These are phyloP conservation scores for Thalassiosira mediterranea DNA, from an alignment of 352 stramenopile species.

Conservation along the genomic window DNA sequence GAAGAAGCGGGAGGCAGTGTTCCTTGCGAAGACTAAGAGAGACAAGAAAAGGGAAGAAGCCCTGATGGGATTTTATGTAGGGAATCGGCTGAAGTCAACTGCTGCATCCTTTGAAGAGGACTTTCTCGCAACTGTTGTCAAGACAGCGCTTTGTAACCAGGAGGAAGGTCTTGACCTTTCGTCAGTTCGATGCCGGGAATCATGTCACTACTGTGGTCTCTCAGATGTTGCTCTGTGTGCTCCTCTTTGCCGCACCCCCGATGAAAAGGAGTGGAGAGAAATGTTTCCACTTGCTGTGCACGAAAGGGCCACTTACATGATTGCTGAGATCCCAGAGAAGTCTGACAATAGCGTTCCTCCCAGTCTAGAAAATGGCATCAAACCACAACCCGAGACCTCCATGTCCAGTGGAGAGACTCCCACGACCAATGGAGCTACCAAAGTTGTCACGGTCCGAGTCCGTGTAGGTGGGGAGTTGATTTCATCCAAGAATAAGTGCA, in stretches of 20 bases:
- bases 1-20: conserved; percentile 48
- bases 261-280: conserved; percentile 80
- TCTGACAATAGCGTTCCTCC: conserved; percentile 5
- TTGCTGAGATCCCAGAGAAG: conserved; percentile 63
- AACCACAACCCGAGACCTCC: conserved; percentile 15
- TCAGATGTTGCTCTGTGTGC: conserved; percentile 77
- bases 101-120: conserved; percentile 83
- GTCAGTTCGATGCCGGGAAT: conserved; percentile 62
- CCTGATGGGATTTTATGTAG: conserved; percentile 58
- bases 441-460: conserved; percentile 72
- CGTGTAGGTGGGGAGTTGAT: conserved; percentile 76
- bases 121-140: conserved; percentile 71
- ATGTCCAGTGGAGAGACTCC: conserved; percentile 9
- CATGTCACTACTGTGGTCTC: conserved; percentile 81
- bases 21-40: conserved; percentile 50
- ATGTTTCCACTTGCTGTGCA: conserved; percentile 66
- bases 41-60: conserved; percentile 65
- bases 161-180: conserved; percentile 63
- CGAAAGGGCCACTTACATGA: conserved; percentile 64
- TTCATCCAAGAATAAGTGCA: conserved; percentile 49
- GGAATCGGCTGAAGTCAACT: conserved; percentile 68
- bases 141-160: conserved; percentile 66
- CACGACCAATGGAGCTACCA: too few species aligned
- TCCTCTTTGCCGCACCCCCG: conserved; percentile 77
- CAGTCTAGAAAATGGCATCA: conserved; percentile 18